These are phyloP conservation scores for Aschersonia sp. DNA, from an alignment of 2,329 filamentous ascomycete genomes.

Conservation along the genomic window DNA sequence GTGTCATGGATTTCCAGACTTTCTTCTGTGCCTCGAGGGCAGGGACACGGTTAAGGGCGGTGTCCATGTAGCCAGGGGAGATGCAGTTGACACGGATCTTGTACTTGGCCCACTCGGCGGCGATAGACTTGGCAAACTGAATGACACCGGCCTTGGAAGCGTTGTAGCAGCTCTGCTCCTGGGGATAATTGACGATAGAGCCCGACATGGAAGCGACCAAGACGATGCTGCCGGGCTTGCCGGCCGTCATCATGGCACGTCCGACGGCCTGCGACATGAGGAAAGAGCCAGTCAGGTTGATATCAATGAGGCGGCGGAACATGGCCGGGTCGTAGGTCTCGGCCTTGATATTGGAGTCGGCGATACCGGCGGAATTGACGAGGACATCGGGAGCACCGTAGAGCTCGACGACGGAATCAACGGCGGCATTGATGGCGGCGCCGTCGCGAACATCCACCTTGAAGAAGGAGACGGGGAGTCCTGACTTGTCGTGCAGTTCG, in stretches of 20 bases:
- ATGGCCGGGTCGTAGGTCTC: conserved; percentile 63
- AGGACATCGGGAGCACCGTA: conserved; percentile 60
- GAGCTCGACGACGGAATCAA: conserved; percentile 48
- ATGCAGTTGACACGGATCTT: conserved; percentile 74
- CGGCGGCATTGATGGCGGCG: conserved; percentile 52
- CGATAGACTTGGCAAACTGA: conserved; percentile 65
- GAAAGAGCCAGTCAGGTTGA: conserved; percentile 71
- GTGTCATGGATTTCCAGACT: conserved; percentile 62
- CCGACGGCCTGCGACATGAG: conserved; percentile 61
- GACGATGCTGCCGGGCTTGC: conserved; percentile 58
- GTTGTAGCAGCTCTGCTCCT: conserved; percentile 74
- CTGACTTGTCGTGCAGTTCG: conserved; percentile 57
- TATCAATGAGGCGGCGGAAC: conserved; percentile 67
- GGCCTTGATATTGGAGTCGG: conserved; percentile 72
- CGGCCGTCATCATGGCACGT: conserved; percentile 56
- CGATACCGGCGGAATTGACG: conserved; percentile 70
- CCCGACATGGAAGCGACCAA: conserved; percentile 72
- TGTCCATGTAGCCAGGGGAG: conserved; percentile 79
- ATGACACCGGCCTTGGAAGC: conserved; percentile 70
- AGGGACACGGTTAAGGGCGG: conserved; percentile 62
- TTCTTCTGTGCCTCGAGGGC: conserved; percentile 69
- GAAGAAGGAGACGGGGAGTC: conserved; percentile 61
- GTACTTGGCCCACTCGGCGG: conserved; percentile 73
- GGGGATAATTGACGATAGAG: conserved; percentile 72
- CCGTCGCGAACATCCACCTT: conserved; percentile 66